A percentile compares a stretch with the other conserved stretches of the same genome.
Conservation (phyloP, 202 grass and related monocot genomes). For the Eragrostis tef region DNA sequence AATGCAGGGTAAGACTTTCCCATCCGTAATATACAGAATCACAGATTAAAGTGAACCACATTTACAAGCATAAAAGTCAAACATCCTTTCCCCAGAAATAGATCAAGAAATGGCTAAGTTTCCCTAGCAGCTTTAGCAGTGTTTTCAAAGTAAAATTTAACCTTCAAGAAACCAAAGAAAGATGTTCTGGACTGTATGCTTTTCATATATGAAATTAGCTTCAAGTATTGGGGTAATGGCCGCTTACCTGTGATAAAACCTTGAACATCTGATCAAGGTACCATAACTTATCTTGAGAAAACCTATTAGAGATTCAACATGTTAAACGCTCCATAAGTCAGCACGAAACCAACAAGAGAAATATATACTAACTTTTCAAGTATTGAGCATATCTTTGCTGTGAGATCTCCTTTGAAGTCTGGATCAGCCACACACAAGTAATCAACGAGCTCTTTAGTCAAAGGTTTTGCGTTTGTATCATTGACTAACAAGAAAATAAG, state of each 20-base stretch:
- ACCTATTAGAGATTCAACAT: conserved; percentile 57
- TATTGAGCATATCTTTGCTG: conserved; percentile 85
- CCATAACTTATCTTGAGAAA: conserved; percentile 98
- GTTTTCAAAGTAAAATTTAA: neutral
- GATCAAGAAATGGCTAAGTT: conserved; percentile 28
- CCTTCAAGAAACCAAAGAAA: conserved; percentile 10
- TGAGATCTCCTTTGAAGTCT: conserved; percentile 95
- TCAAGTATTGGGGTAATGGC: conserved; percentile 20
- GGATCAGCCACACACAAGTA: conserved; percentile 83
- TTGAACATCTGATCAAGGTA: conserved; percentile 98
- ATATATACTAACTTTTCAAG: conserved; percentile 77
- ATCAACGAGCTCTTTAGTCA: conserved; percentile 90
- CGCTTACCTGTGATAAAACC: conserved; percentile 90
- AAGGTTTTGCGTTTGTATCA: conserved; percentile 87
- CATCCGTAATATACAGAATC: neutral
- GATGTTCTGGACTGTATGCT: conserved; percentile 19
- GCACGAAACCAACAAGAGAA: conserved; percentile 20
- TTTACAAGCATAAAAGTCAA: conserved; percentile 15
- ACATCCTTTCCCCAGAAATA: neutral
- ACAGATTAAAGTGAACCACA: neutral
- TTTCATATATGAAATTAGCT: conserved; percentile 34
- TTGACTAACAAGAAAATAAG: conserved; percentile 88
- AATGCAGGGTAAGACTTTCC: conserved; percentile 30
- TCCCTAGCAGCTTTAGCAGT: conserved; percentile 22
- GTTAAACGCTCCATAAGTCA: conserved; percentile 26